phyloP scores from a whole-genome alignment of 768 basidiomycete species.

The Termitomyces sp. region DNA sequence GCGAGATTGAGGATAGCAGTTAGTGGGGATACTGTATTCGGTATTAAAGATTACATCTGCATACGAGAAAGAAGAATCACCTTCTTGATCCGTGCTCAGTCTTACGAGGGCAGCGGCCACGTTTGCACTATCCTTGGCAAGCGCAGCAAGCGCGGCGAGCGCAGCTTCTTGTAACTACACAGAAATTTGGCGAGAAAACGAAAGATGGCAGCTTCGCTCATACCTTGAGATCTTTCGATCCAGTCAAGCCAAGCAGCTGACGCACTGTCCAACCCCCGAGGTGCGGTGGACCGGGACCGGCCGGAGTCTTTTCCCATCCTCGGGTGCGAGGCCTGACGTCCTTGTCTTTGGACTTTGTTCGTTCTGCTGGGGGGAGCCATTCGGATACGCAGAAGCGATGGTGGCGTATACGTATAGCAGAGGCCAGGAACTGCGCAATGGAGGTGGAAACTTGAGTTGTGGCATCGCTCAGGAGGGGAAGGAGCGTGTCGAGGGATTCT shows the following conservation, averaged over 20 bases:
- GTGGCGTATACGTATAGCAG: constrained; percentile 39
- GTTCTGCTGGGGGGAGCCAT: constrained; percentile 58
- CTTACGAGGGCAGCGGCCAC: constrained; percentile 48
- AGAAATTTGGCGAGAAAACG: not conserved
- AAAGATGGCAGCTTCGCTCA: not conserved
- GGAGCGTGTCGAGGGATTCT: constrained; percentile 59
- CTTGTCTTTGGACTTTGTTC: not conserved
- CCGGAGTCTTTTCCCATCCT: constrained; percentile 1
- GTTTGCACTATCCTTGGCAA: constrained; percentile 56
- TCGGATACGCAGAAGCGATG: constrained; percentile 50
- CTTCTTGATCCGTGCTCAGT: constrained; percentile 33
- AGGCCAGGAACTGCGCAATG: constrained; percentile 55
- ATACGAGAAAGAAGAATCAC: constrained; percentile 11
- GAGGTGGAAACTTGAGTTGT: constrained; percentile 36
- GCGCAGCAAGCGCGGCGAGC: constrained; percentile 48
- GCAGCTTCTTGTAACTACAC: constrained; percentile 4
- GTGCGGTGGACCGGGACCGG: not conserved
- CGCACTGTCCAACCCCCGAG: constrained; percentile 1
- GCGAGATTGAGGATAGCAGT: constrained; percentile 42
- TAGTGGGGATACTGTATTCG: constrained; percentile 32
- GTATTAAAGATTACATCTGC: not conserved
- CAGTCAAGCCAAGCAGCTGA: not conserved
- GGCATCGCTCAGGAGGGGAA: constrained; percentile 31
- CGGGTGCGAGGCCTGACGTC: not conserved
- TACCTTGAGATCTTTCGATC: not conserved